Base-by-base conservation (phyloP, 345 rosid species). In the Populus davidiana region DNA sequence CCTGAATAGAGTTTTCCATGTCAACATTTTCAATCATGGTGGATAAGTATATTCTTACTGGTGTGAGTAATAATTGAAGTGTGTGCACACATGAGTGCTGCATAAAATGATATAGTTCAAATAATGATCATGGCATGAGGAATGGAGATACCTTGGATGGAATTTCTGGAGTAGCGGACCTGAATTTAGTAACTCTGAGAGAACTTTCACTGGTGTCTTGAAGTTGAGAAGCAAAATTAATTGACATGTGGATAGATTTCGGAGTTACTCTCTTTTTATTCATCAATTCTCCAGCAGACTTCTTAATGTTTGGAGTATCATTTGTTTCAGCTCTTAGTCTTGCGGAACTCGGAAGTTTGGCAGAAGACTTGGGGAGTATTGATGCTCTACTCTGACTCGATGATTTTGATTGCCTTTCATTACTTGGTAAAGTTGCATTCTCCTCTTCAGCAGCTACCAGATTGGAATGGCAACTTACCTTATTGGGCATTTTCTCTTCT, bases 161-260 rank as follows among this genome's bases (percentile, higher is more conserved):
- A 81, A 84, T 83, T 77, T 74, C 80, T 61, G 72, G 79, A 65
- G 81, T 47, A 71, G 70, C 63, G 25, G 84, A 82, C 81, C 69
- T 76, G 59, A 83, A 85, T 83, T 76, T 85, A 44, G 87, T 50
- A 77, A 76, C 73, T 83, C 72, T 84, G 47, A 63, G 66, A 63
- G 84, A 83, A 77, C 81, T 47, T 86, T 86, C 85, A 54, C 62
- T 79, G 63, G 81, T 77, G 76, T 78, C 74, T 75, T 75, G 65
- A 36, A 79, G 63, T 39, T n/a, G 8, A 39, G 88, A 81, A 56
- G 82, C 75, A 80, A 90, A 83, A 82, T 84, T 86, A 62, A 86
- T 78, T 4, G 91, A 87, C 89, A 75, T 78, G 62, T 84, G 89
- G 71, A 88, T 81, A 16, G 88, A 82, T 74, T 74, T 89, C 52